Evolutionary conservation across 768 basidiomycete genomes (phyloP), one percentile per base, ranked within the genome.

Genomic region (Boletus coccyginus): DNA sequence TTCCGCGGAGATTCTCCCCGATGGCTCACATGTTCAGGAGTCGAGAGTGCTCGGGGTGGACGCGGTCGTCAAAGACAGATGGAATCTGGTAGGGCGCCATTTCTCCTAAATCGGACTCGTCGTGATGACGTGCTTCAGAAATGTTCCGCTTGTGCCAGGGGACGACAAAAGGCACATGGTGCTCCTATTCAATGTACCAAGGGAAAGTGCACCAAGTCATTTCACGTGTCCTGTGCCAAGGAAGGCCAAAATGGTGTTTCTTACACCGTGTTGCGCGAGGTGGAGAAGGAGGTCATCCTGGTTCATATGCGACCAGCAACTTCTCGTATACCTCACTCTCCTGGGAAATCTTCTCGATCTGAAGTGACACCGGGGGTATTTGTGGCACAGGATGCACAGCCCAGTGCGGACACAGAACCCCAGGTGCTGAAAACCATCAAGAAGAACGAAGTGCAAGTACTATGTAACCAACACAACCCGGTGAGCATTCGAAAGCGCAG

Each of bases 111-210:
- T 38, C 7, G 5, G n/a, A 35, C 27, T 21, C 33, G 3, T 38
- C 47, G 0, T 59, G 32, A 59, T 38, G 35, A 46, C 14, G 33
- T 48, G 24, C 40, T 32, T n/a, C 55, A 98, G 94, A 97, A 96
- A 88, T 99, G 96, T 70, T 81, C 86, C 8, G 82, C 86, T 0
- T 98, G 95, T 68, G 77, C 80, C n/a, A 92, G 86, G 69, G 79
- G 74, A 42, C 78, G 79, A 35, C 70, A 77, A 12, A 90, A 87
- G 64, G 76, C 74, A 0, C 92, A 91, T 58, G 92, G 88, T 17
- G 90, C 88, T 1, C 88, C 88, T 27, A 86, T 97, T 27, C 95
- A 98, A 67, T 98, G 95, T 68, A 91, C 92, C 16, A 92, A 91
- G 71, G 94, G 94, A 44, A 96, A 94, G 74, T 98, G 95, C 64